Percentiles rank a stretch among this genome's conserved stretches.
Conservation (phyloP, 257 asterid genomes). For the Leptodermis oblonga region DNA sequence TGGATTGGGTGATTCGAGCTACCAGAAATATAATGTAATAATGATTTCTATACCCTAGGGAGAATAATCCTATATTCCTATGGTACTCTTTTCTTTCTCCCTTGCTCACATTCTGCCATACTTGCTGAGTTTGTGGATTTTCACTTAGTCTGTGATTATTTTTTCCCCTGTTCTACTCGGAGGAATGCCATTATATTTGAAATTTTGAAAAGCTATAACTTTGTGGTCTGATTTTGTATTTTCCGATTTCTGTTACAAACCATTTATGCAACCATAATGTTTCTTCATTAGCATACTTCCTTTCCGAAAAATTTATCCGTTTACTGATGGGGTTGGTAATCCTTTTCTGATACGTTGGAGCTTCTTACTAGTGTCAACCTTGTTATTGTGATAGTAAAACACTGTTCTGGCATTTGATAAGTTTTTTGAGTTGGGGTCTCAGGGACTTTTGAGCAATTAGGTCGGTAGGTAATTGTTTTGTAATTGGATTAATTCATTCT, state of each 20-base stretch:
- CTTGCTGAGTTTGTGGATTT: neutral
- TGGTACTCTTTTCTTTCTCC: conserved; percentile 22
- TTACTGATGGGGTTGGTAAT: neutral
- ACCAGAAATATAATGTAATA: conserved; percentile 92
- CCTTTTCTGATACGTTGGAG: neutral
- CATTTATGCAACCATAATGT: neutral
- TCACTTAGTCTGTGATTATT: neutral
- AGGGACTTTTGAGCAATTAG: neutral
- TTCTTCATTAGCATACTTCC: neutral
- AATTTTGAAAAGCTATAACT: neutral
- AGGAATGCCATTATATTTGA: neutral
- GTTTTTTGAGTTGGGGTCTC: neutral
- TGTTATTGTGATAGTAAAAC: neutral
- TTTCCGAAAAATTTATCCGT: neutral
- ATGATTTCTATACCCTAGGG: conserved; percentile 16
- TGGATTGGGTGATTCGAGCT: conserved; percentile 98
- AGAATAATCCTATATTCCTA: conserved; percentile 20
- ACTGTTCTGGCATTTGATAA: neutral
- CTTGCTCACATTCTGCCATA: neutral
- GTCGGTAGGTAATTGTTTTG: neutral
- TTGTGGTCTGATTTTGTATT: neutral
- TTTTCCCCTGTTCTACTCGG: neutral
- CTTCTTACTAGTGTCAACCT: neutral
- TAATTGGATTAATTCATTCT: neutral
- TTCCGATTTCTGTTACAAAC: neutral